A percentile compares a stretch with the other conserved stretches of the same genome.
These are phyloP conservation scores for Sideroxylon spinosum DNA, from an alignment of 179 eudicot species.

Conservation along the genomic window DNA sequence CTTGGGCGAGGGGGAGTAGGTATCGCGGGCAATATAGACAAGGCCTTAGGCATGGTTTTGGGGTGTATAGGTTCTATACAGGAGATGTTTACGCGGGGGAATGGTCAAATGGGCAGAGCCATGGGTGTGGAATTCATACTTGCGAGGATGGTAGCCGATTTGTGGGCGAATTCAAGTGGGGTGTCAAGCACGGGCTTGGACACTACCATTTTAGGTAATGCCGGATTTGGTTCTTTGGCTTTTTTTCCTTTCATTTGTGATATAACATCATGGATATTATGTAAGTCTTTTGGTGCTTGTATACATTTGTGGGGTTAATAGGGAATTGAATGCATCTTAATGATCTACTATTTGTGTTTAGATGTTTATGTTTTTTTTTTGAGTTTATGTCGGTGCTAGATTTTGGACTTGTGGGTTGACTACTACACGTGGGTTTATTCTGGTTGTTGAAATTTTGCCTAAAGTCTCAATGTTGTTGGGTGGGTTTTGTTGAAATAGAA, in stretches of 20 bases:
- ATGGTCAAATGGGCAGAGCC: conserved; percentile 90
- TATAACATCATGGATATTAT: background rate
- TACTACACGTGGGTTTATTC: background rate
- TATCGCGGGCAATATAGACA: conserved; percentile 86
- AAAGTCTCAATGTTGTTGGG: background rate
- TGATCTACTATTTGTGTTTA: background rate
- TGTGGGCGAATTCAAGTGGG: conserved; percentile 88
- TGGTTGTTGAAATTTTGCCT: background rate
- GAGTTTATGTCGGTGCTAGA: background rate
- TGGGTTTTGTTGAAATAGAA: background rate
- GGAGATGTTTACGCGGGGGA: conserved; percentile 92
- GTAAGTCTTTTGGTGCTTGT: background rate
- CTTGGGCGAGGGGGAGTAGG: conserved; percentile 87
- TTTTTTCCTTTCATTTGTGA: conserved; percentile 1
- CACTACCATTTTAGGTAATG: conserved; percentile 84
- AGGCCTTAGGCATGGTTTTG: conserved; percentile 86
- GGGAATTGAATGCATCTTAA: background rate
- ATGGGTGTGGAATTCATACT: conserved; percentile 87
- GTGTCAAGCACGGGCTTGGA: conserved; percentile 90
- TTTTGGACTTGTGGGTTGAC: background rate
- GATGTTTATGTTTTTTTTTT: background rate
- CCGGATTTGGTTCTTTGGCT: conserved; percentile 7
- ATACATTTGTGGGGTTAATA: background rate
- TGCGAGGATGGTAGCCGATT: conserved; percentile 91
- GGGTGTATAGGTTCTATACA: conserved; percentile 77